Evolutionary conservation across 1,284 basidiomycete genomes (phyloP).

Genomic region (Boletus sp.): DNA sequence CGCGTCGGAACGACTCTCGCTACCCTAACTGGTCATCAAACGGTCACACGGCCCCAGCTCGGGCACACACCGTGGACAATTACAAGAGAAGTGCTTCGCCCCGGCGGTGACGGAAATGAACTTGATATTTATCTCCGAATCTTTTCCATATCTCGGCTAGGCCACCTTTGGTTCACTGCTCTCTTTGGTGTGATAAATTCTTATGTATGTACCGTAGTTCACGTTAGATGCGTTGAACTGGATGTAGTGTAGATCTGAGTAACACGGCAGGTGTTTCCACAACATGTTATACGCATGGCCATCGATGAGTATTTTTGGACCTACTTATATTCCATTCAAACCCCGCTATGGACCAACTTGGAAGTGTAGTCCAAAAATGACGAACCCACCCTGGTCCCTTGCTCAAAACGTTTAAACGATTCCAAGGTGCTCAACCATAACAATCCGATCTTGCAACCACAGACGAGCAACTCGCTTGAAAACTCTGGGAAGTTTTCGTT

Average conservation of each 20-base stretch:
- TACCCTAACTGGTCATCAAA: constrained; percentile 32
- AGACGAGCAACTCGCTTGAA: constrained; percentile 20
- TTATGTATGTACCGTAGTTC: constrained; percentile 15
- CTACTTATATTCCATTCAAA: constrained; percentile 8
- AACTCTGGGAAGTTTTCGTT: constrained; percentile 1
- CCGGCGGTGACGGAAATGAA: constrained; percentile 39
- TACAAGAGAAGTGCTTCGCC: constrained; percentile 43
- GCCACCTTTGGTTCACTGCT: constrained; percentile 2
- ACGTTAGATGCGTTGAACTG: constrained; percentile 8
- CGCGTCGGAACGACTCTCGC: constrained; percentile 20
- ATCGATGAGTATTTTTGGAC: neutral
- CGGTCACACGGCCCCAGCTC: constrained; percentile 32
- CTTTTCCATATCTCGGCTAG: constrained; percentile 11
- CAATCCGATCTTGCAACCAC: constrained; percentile 19
- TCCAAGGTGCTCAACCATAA: constrained; percentile 17
- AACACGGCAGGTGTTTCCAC: neutral
- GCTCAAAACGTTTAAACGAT: constrained; percentile 9
- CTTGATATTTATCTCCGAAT: constrained; percentile 4
- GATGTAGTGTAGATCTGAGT: constrained; percentile 18
- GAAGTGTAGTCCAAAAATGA: constrained; percentile 15
- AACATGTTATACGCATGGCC: neutral
- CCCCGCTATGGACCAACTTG: constrained; percentile 12
- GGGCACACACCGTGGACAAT: constrained; percentile 36
- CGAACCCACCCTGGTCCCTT: neutral
- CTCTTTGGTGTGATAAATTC: constrained; percentile 2